Conservation (phyloP, 177 flowering plant species). For the Vitis hybrid region DNA sequence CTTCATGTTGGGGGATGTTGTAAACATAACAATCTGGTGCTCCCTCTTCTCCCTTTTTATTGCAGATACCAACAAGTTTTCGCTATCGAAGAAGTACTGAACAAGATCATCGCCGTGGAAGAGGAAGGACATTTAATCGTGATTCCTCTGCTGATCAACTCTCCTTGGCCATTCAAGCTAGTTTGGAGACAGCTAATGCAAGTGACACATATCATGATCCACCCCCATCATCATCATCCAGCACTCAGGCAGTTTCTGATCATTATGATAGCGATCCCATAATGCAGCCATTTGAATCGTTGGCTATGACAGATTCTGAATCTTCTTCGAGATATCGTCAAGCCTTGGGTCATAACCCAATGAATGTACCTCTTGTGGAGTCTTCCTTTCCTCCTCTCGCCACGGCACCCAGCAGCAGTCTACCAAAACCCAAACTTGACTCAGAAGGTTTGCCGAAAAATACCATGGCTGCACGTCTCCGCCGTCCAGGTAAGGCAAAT, state of each 20-base stretch:
- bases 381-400: slow-evolving; percentile 66
- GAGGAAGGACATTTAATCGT: slow-evolving; percentile 48
- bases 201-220: slow-evolving; percentile 31
- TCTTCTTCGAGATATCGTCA: slow-evolving; percentile 67
- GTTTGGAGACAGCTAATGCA: slow-evolving; percentile 48
- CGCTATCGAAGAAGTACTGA: slow-evolving; percentile 57
- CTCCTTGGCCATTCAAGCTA: slow-evolving; percentile 64
- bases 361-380: slow-evolving; percentile 43
- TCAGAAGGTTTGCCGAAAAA: slow-evolving; percentile 26
- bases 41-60: background rate
- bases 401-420: slow-evolving; percentile 27
- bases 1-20: background rate
- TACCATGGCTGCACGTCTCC: slow-evolving; percentile 56
- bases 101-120: slow-evolving; percentile 63
- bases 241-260: slow-evolving; percentile 27
- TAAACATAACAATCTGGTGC: background rate
- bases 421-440: slow-evolving; percentile 23
- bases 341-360: slow-evolving; percentile 57
- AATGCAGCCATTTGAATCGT: slow-evolving; percentile 48
- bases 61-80: slow-evolving; percentile 90
- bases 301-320: slow-evolving; percentile 54
- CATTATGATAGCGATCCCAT: slow-evolving; percentile 43
- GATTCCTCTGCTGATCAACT: slow-evolving; percentile 64
- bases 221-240: slow-evolving; percentile 27
- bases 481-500: slow-evolving; percentile 27